Evolutionary conservation across 179 eudicot genomes (phyloP).

Genomic region (Silene noctiflora): DNA sequence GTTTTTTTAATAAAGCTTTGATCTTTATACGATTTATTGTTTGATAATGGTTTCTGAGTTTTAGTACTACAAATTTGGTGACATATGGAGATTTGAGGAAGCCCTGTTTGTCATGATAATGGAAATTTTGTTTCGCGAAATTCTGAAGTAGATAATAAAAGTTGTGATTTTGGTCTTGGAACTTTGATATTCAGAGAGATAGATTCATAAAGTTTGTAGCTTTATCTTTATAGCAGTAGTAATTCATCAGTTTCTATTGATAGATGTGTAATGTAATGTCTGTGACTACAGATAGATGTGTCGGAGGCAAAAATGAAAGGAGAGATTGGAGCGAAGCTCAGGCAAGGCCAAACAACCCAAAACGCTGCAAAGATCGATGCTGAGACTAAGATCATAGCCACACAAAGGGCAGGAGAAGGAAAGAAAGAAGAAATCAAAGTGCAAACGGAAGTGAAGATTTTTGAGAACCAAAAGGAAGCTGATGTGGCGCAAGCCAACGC

Average conservation of each 20-base stretch:
- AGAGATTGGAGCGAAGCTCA: constrained; percentile 35
- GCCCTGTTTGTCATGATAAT: too few relatives aligned
- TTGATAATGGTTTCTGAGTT: neutral
- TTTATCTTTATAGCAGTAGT: too few relatives aligned
- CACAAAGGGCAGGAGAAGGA: constrained; percentile 35
- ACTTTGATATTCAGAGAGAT: too few relatives aligned
- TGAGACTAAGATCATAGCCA: constrained; percentile 34
- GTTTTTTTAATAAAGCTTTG: neutral
- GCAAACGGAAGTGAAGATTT: constrained; percentile 34
- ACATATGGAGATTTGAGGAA: too few relatives aligned
- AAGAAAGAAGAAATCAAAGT: constrained; percentile 38
- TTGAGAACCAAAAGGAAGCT: constrained; percentile 38
- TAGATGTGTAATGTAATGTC: too few relatives aligned
- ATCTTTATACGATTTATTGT: neutral
- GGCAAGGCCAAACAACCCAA: constrained; percentile 36
- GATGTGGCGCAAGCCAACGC: constrained; percentile 39
- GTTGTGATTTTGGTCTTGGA: too few relatives aligned
- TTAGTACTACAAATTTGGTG: neutral
- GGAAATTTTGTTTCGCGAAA: too few relatives aligned
- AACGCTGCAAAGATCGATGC: constrained; percentile 40
- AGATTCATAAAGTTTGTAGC: too few relatives aligned
- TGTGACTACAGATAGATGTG: constrained; percentile 29
- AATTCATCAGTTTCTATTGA: too few relatives aligned
- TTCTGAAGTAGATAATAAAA: too few relatives aligned
- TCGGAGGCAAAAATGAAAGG: constrained; percentile 44